Base-by-base conservation (phyloP, 1,284 basidiomycete genomes). In the Ganoderma leucocontextum region DNA sequence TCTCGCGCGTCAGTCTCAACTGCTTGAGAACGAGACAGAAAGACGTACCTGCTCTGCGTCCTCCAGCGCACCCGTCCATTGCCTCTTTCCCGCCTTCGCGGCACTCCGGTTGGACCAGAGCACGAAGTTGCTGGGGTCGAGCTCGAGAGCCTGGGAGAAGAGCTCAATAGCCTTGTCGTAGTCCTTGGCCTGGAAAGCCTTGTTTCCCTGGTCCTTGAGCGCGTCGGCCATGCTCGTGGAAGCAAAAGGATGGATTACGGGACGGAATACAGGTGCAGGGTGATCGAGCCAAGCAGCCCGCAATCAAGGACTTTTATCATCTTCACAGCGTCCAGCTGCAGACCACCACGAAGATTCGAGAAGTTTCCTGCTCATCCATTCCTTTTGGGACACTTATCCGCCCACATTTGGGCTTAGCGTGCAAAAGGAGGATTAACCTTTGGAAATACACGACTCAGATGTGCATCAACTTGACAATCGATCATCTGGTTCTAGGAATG, bases 81-180 rank as follows among this genome's bases (percentile, higher is more conserved):
- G 83, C 75, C 88, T 92, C 83, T 95, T 92, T 22, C 95, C 95
- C 19, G 92, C 88, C 78, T 95, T 90, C 38, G 95, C 94, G 19
- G 96, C 97, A 74, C 95, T 96, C 67, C 97, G 88, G 80, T 99
- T 99, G 7, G 96, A 98, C 83, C 89, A 98, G 25, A 98, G 86
- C 64, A 99, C 96, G 78, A 95, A 93, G 78, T 96, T 95, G 55
- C 83, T 84, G 2, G 92, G 84, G 82, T 98, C 95, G 75, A 97
- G 78, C 55, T 87, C 90, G 78, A 98, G 94, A 25, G 95, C 97
- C 75, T 97, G 88, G 5, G 92, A 89, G 84, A 98, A 99, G 62
- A 93, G 81, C 74, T 91, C 86, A 82, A 97, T 95, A 12, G 97
- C 97, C 71, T 88, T 90, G 81, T 95, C 91, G 82, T 94, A 98